These are phyloP conservation scores for Aspergillus viridinutans DNA, from an alignment of 2,329 filamentous ascomycete species.

Conservation along the genomic window DNA sequence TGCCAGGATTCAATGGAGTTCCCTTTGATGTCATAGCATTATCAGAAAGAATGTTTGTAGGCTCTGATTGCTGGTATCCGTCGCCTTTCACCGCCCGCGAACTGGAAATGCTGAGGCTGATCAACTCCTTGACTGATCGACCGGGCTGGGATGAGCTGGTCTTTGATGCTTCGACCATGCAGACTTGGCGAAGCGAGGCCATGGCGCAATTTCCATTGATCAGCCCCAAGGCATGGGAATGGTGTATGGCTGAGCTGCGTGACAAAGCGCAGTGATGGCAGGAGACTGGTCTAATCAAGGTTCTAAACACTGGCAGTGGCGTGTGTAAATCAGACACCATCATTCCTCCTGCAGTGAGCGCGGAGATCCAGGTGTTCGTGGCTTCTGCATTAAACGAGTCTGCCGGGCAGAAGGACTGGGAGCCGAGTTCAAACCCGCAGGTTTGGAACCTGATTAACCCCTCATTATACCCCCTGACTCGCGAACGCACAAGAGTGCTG, in stretches of 20 bases:
- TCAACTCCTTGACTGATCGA: conserved; percentile 8
- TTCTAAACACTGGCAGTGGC: conserved; percentile 10
- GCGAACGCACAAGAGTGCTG: neutral
- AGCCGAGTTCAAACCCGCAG: neutral
- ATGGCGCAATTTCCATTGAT: conserved; percentile 4
- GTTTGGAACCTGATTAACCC: neutral
- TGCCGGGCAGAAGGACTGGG: neutral
- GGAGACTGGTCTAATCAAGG: conserved; percentile 1
- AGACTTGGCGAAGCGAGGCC: conserved; percentile 6
- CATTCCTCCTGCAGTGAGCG: neutral
- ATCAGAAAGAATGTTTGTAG: neutral
- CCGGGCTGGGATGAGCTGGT: conserved; percentile 2
- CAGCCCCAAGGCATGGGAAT: conserved; percentile 11
- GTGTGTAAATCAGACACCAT: conserved; percentile 3
- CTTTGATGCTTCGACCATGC: neutral
- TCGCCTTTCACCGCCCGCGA: conserved; percentile 6
- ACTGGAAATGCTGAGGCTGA: conserved; percentile 5
- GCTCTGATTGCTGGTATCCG: neutral
- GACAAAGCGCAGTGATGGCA: conserved; percentile 7
- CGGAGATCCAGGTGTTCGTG: neutral
- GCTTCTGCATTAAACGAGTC: neutral
- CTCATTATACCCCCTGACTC: neutral
- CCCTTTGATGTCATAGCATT: neutral
- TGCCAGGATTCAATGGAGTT: neutral
- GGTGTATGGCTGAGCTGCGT: conserved; percentile 10